phyloP scores from a whole-genome alignment of 371 early-diverging fungal genomes.

The Gilbertella persicaria region DNA sequence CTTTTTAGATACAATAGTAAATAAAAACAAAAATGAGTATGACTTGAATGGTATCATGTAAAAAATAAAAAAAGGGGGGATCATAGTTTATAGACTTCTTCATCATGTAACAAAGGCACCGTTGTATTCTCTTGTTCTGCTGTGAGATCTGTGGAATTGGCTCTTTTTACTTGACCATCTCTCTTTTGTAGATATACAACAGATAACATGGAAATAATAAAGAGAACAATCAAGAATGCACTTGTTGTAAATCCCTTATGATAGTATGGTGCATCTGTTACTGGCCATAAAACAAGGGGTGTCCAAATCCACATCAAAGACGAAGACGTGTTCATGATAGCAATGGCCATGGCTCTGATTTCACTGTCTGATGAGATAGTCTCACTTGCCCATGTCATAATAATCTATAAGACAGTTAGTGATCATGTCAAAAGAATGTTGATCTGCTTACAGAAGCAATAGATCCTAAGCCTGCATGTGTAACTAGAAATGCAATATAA shows the following conservation, averaged over 20 bases:
- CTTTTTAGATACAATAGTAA: too few species aligned
- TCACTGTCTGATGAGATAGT: slow-evolving; percentile 36
- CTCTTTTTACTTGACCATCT: slow-evolving; percentile 10
- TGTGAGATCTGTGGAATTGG: slow-evolving; percentile 1
- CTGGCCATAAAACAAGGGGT: slow-evolving; percentile 52
- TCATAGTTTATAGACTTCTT: not conserved
- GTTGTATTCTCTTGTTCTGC: slow-evolving; percentile 8
- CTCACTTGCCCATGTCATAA: slow-evolving; percentile 58
- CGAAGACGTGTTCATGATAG: slow-evolving; percentile 47
- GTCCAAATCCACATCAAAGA: slow-evolving; percentile 41
- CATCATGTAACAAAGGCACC: slow-evolving; percentile 13
- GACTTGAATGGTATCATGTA: not conserved
- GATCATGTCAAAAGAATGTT: not conserved
- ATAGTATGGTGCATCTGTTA: slow-evolving; percentile 48
- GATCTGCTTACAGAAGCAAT: slow-evolving; percentile 30
- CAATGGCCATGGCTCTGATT: slow-evolving; percentile 48
- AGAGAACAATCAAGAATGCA: slow-evolving; percentile 16
- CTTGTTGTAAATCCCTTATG: slow-evolving; percentile 39
- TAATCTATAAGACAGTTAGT: slow-evolving; percentile 24
- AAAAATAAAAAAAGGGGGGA: too few species aligned
- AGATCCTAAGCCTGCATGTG: slow-evolving; percentile 41
- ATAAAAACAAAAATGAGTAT: too few species aligned
- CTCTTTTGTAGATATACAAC: slow-evolving; percentile 14
- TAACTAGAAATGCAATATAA: slow-evolving; percentile 40
- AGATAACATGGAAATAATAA: slow-evolving; percentile 17